Evolutionary conservation across 495 filamentous ascomycete genomes (phyloP), one percentile per base, ranked within the genome.

Genomic region (Immersiella caudata): DNA sequence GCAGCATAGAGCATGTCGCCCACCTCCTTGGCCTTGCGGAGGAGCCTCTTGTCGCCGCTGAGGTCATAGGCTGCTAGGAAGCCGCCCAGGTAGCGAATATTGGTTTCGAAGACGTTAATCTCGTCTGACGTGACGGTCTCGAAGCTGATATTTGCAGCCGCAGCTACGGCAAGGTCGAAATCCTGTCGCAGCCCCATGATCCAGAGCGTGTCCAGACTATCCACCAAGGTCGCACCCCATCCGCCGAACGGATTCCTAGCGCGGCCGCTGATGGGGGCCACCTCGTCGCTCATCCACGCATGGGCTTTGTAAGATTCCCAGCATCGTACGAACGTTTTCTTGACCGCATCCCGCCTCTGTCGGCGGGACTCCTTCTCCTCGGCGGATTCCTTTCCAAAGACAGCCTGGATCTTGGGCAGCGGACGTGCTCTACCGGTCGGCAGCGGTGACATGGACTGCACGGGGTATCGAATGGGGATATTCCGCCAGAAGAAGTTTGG

Each of bases 201-300:
- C 93, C 93, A 99, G 9, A 99, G 80, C 0, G 93, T 94, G 75
- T 97, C 94, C 61, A 99, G 81, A 18, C 89, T 81, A 81, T 99
- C 94, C 4, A 99, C 91, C 59, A 99, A 76, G 0, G 94, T 97
- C 6, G 94, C 95, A n/a, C 88, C 94, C 95, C 95, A 99, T 22
- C 91, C 93, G 66, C 89, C 92, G 77, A 97, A 97, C 87, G 93
- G 14, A 84, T 87, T 76, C 87, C 80, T 12, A 70, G 74, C 40
- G 67, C 82, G 59, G 75, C 88, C 68, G 74, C 83, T 24, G 5
- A 91, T 73, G 0, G 93, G 93, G 20, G 79, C 79, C 8, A 95
- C 76, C 74, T 96, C 93, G 73, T 97, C 93, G 63, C 86, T 83
- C 66, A 88, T 78, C 88, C 92, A 96, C 1, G 93, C 93, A 73